phyloP scores from a whole-genome alignment of 306 rosid species.

The Hippophae gyantsensis region DNA sequence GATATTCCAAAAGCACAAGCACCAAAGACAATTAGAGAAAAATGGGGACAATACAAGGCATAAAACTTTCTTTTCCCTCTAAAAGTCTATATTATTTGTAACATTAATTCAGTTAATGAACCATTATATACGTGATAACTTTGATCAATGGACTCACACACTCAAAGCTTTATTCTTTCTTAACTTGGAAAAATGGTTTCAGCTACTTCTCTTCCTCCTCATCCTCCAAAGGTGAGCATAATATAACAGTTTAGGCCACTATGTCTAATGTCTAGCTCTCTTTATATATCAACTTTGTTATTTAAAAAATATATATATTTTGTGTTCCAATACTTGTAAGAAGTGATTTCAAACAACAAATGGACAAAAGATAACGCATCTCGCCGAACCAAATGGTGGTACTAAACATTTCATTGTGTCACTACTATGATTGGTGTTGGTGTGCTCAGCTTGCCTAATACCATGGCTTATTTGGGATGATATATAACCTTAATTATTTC shows the following conservation, averaged over 20 bases:
- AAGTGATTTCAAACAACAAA: slow-evolving; percentile 32
- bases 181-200: slow-evolving; percentile 35
- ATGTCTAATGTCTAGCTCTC: background rate
- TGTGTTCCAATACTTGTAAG: slow-evolving; percentile 25
- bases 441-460: slow-evolving; percentile 83
- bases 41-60: slow-evolving; percentile 15
- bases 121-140: slow-evolving; percentile 28
- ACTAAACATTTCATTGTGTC: slow-evolving; percentile 84
- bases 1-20: slow-evolving; percentile 1
- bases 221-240: slow-evolving; percentile 41
- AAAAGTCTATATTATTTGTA: slow-evolving; percentile 12
- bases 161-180: slow-evolving; percentile 17
- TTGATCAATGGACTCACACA: slow-evolving; percentile 16
- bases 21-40: background rate
- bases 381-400: slow-evolving; percentile 88
- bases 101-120: slow-evolving; percentile 12
- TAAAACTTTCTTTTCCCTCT: slow-evolving; percentile 9
- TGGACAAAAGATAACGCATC: slow-evolving; percentile 46
- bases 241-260: background rate
- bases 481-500: slow-evolving; percentile 12
- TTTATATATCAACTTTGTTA: background rate
- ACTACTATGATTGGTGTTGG: slow-evolving; percentile 98
- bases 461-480: slow-evolving; percentile 97
- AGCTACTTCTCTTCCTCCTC: slow-evolving; percentile 55
- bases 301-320: slow-evolving; percentile 1